Percentiles rank a stretch among this genome's conserved stretches.
These are phyloP conservation scores for Aspergillus indologenus DNA, from an alignment of 495 filamentous ascomycete species.

Conservation along the genomic window DNA sequence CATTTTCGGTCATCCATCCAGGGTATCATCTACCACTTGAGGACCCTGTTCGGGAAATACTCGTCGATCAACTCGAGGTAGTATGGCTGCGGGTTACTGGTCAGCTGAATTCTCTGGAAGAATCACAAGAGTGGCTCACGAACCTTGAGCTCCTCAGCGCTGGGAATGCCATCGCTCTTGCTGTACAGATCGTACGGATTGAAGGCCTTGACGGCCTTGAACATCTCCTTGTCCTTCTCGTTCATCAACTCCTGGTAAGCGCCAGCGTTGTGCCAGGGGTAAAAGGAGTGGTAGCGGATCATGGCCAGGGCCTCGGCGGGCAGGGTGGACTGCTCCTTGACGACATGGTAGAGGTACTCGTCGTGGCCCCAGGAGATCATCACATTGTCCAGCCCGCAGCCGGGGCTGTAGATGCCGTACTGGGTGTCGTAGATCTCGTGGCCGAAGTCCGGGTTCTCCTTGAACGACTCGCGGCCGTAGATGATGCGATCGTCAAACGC, in stretches of 20 bases:
- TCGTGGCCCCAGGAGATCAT: constrained; percentile 93
- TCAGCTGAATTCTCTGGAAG: not conserved
- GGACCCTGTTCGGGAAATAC: constrained; percentile 72
- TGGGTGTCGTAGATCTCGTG: constrained; percentile 67
- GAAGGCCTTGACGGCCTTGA: constrained; percentile 78
- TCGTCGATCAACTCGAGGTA: constrained; percentile 82
- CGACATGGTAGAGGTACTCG: constrained; percentile 84
- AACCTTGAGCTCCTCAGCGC: constrained; percentile 68
- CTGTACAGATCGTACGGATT: constrained; percentile 91
- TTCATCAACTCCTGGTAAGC: constrained; percentile 80
- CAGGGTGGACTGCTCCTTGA: constrained; percentile 71
- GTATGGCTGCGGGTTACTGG: constrained; percentile 54
- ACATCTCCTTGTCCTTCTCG: constrained; percentile 72
- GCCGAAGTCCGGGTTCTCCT: constrained; percentile 62
- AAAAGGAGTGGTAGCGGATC: constrained; percentile 88
- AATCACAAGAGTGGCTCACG: constrained; percentile 6
- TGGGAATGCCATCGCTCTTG: constrained; percentile 80
- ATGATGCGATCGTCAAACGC: constrained; percentile 73
- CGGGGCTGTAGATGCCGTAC: constrained; percentile 72
- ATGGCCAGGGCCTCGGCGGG: constrained; percentile 82
- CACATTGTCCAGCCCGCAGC: constrained; percentile 76
- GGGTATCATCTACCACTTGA: constrained; percentile 63
- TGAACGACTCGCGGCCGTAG: constrained; percentile 69
- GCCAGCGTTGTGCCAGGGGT: constrained; percentile 79
- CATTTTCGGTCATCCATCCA: not conserved